phyloP scores from a whole-genome alignment of 192 early-diverging fungal genomes.

The Funneliformis geosporum region DNA sequence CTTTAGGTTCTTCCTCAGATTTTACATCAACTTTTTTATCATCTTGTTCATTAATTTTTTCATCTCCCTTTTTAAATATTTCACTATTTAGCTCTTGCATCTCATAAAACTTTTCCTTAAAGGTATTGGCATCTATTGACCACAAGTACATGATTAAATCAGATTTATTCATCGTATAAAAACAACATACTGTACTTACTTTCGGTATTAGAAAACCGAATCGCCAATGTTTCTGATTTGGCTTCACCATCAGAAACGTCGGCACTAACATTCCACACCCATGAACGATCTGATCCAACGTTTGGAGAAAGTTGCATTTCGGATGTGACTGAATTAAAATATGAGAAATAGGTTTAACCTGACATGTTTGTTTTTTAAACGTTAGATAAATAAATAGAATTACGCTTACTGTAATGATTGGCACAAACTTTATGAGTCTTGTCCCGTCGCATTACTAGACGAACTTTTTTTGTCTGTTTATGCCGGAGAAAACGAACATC shows the following conservation, averaged over 20 bases:
- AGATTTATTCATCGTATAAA: neutral
- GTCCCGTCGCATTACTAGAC: slow-evolving; percentile 98
- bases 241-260: slow-evolving; percentile 90
- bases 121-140: slow-evolving; percentile 22
- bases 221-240: slow-evolving; percentile 85
- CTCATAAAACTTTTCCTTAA: slow-evolving; percentile 26
- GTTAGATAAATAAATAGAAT: neutral
- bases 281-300: slow-evolving; percentile 97
- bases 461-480: slow-evolving; percentile 85
- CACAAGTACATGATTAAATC: neutral
- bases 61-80: neutral
- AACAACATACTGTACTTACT: slow-evolving; percentile 36
- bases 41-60: neutral
- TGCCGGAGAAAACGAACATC: slow-evolving; percentile 96
- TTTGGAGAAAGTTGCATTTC: slow-evolving; percentile 93
- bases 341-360: neutral
- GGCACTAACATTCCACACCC: slow-evolving; percentile 92
- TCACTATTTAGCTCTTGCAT: slow-evolving; percentile 15
- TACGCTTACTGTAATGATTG: slow-evolving; percentile 82
- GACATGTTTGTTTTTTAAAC: neutral
- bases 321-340: slow-evolving; percentile 56
- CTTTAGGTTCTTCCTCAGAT: neutral
- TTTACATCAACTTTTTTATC: neutral
- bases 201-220: slow-evolving; percentile 94
- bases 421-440: slow-evolving; percentile 99